A percentile compares a stretch with the other conserved stretches of the same genome.
phyloP scores from a whole-genome alignment of 768 basidiomycete species.

The Podaxis sp. region DNA sequence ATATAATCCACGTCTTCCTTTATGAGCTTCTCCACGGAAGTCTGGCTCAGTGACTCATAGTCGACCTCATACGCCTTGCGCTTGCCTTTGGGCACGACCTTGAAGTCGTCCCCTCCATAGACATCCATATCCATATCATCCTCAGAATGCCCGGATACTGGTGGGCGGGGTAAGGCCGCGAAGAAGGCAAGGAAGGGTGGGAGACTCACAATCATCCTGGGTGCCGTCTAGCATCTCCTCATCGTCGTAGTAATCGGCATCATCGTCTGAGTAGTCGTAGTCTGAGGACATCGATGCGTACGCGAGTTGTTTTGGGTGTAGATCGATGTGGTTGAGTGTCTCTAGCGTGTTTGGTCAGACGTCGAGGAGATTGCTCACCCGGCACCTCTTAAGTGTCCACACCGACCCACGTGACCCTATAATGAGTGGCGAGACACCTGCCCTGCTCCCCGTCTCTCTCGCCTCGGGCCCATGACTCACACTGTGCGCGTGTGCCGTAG shows the following conservation, averaged over 20 bases:
- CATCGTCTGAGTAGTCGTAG: constrained; percentile 68
- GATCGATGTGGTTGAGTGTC: constrained; percentile 22
- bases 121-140: constrained; percentile 69
- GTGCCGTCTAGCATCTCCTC: constrained; percentile 68
- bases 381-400: background rate
- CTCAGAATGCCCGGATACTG: constrained; percentile 28
- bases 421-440: background rate
- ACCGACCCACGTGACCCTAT: constrained; percentile 6
- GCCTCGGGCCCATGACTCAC: background rate
- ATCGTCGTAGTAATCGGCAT: constrained; percentile 62
- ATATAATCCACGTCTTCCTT: constrained; percentile 80
- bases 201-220: constrained; percentile 46
- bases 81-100: constrained; percentile 47
- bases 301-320: constrained; percentile 9
- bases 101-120: constrained; percentile 57
- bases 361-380: background rate
- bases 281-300: constrained; percentile 47
- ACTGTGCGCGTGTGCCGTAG: background rate
- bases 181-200: background rate
- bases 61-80: constrained; percentile 81
- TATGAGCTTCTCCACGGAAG: constrained; percentile 76
- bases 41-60: constrained; percentile 70
- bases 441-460: background rate
- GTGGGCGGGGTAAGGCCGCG: background rate
- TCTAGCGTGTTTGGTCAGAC: constrained; percentile 1